phyloP scores from a whole-genome alignment of 768 basidiomycete species.

The Lentinula raphanica region DNA sequence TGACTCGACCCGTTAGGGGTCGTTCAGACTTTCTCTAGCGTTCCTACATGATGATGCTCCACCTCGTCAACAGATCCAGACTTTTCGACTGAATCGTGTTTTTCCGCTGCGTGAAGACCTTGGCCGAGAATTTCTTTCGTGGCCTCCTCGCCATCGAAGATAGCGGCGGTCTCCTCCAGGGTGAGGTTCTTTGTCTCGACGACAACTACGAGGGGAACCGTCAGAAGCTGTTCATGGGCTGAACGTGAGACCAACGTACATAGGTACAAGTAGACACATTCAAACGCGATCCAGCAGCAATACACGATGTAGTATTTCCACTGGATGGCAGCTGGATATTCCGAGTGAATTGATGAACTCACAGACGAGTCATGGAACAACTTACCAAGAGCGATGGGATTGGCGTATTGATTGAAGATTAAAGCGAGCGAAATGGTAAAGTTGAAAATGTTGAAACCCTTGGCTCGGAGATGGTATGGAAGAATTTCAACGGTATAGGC shows the following conservation, averaged over 20 bases:
- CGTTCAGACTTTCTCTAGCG: neutral
- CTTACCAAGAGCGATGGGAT: conserved; percentile 65
- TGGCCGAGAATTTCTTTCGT: conserved; percentile 9
- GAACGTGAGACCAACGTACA: conserved; percentile 25
- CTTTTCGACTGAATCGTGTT: neutral
- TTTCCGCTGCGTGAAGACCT: neutral
- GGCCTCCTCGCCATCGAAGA: conserved; percentile 70
- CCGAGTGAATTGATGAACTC: conserved; percentile 19
- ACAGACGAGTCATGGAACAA: neutral
- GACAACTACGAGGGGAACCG: conserved; percentile 28
- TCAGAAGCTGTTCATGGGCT: neutral
- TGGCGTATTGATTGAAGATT: conserved; percentile 88
- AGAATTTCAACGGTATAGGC: conserved; percentile 88
- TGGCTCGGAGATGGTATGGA: conserved; percentile 77
- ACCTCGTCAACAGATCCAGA: neutral
- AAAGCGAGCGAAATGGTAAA: conserved; percentile 73
- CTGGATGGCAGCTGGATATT: conserved; percentile 25
- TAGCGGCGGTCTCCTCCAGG: conserved; percentile 75
- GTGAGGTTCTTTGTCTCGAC: conserved; percentile 70
- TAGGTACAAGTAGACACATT: conserved; percentile 60
- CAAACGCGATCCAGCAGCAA: conserved; percentile 63
- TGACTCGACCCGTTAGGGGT: no score
- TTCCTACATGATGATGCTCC: neutral
- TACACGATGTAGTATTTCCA: conserved; percentile 86
- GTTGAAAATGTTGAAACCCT: conserved; percentile 80